These are phyloP conservation scores for Metschnikowia kofuensis DNA, from an alignment of 805 yeast species.

Conservation along the genomic window DNA sequence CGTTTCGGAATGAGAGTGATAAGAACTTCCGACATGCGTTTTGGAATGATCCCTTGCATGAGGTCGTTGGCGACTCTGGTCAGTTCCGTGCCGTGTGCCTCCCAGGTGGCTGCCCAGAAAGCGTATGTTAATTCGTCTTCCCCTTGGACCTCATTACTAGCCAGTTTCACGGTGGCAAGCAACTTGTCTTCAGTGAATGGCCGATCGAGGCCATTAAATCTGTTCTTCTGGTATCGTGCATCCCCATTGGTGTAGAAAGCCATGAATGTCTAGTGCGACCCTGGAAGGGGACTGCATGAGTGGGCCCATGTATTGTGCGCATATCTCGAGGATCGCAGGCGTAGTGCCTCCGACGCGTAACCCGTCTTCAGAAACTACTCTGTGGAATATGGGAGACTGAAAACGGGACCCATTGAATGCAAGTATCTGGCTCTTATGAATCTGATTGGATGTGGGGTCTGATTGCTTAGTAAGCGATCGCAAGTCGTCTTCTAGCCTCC, in stretches of 20 bases:
- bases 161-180: neutral
- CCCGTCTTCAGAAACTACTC: neutral
- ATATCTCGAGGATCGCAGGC: neutral
- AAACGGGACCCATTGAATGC: neutral
- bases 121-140: constrained; percentile 1
- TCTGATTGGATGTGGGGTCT: neutral
- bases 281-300: neutral
- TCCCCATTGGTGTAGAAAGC: neutral
- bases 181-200: constrained; percentile 1
- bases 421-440: neutral
- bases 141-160: neutral
- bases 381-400: neutral
- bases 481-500: neutral
- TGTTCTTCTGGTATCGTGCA: neutral
- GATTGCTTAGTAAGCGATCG: neutral
- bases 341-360: neutral
- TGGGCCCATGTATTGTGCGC: neutral
- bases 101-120: constrained; percentile 1
- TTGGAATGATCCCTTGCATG: constrained; percentile 1
- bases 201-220: neutral
- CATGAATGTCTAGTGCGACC: neutral
- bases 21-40: neutral
- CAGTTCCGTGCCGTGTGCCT: neutral
- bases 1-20: neutral
- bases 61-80: neutral